Conservation (phyloP, 805 yeast genomes). For the Clavispora fructus region DNA sequence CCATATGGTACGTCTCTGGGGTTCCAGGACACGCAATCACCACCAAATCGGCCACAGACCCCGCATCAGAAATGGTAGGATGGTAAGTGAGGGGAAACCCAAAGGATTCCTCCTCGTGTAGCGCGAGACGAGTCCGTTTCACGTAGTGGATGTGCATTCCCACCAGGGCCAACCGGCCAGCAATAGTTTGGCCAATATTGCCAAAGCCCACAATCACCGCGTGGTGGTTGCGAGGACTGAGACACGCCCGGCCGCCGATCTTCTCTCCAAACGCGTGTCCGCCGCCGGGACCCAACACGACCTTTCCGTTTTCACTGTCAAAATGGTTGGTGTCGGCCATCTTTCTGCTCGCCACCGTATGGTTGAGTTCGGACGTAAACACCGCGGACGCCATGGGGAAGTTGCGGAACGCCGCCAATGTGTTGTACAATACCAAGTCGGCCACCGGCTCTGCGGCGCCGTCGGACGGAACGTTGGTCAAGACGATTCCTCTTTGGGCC, state of each 20-base stretch:
- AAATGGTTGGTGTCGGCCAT: slow-evolving; percentile 28
- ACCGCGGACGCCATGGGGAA: slow-evolving; percentile 43
- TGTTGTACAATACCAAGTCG: slow-evolving; percentile 58
- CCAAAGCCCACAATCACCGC: slow-evolving; percentile 74
- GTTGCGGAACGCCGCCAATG: slow-evolving; percentile 57
- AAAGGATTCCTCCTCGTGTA: slow-evolving; percentile 27
- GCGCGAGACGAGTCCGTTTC: slow-evolving; percentile 45
- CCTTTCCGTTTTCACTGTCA: slow-evolving; percentile 26
- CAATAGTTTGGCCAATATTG: slow-evolving; percentile 64
- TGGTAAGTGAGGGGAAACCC: slow-evolving; percentile 44
- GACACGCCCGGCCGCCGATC: slow-evolving; percentile 40
- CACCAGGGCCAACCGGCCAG: slow-evolving; percentile 46
- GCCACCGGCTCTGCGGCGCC: slow-evolving; percentile 69
- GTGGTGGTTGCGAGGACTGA: slow-evolving; percentile 52
- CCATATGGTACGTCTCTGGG: slow-evolving; percentile 49
- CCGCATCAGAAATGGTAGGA: slow-evolving; percentile 25
- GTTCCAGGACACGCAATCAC: slow-evolving; percentile 66
- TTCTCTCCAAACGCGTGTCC: slow-evolving; percentile 38
- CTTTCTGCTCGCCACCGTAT: slow-evolving; percentile 45
- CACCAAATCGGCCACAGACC: slow-evolving; percentile 48
- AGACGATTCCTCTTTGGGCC: slow-evolving; percentile 37
- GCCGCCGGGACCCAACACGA: background rate
- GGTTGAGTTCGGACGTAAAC: slow-evolving; percentile 30
- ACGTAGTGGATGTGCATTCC: slow-evolving; percentile 64
- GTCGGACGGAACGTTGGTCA: slow-evolving; percentile 54